Evolutionary conservation across 371 early-diverging fungal species (phyloP), one percentile per base, ranked within the genome.

Genomic region (Mortierella sp.): DNA sequence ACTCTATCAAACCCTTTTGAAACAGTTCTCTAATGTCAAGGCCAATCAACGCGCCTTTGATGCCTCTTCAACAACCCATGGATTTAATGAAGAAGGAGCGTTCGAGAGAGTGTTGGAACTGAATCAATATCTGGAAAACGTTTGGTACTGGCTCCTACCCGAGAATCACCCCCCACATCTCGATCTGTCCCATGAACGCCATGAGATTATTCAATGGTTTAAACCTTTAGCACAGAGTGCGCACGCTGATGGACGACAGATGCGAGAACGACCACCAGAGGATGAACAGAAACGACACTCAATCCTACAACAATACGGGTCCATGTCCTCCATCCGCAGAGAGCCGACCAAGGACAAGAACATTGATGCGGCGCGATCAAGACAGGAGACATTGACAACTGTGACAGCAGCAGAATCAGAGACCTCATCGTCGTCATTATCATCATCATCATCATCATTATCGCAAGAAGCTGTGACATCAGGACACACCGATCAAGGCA

Each of bases 11-110:
- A n/a, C 64, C 13, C 34, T 72, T 12, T 24, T 72, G 51, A 67
- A 66, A 19, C 62, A 58, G 42, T 41, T 65, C 53, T 72, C 73
- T 10, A 67, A 56, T n/a, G 73, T 55, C 30, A 66, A 66, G 19
- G 73, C 73, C 51, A 72, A 72, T 28, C 73, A 72, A 30, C 73
- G 73, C 5, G 73, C 73, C 2, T 72, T 72, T 46, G 56, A 72
- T 63, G 73, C 73, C 18, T 72, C 73, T 2, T 58, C 73, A 4
- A 72, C 73, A 0, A 72, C 73, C 2, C 73, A 72, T 52, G 73
- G 73, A 14, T 72, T 72, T 41, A n/a, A 72, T 30, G 63, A 72
- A 28, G 67, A 67, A 47, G 73, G 73, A 9, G 73, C 73, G 3
- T 72, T 62, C 34, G 73, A 72, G 49, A 49, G 73, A n/a, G 43